phyloP scores from a whole-genome alignment of 805 yeast genomes.

The Tetrapisispora phaffii region DNA sequence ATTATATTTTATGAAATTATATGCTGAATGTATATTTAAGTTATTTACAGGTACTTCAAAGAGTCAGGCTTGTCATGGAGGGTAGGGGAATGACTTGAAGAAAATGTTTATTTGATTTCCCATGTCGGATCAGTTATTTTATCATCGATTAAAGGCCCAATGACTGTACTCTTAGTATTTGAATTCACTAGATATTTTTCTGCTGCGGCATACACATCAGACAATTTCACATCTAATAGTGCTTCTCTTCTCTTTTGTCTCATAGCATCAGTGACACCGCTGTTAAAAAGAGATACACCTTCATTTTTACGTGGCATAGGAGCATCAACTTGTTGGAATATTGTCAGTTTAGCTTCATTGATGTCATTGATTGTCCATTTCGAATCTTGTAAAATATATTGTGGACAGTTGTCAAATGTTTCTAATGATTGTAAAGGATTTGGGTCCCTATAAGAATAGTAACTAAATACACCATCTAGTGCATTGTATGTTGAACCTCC shows the following conservation, averaged over 20 bases:
- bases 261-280: slow-evolving; percentile 68
- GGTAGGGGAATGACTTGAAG: background rate
- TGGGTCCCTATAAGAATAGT: slow-evolving; percentile 91
- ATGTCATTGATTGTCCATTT: slow-evolving; percentile 56
- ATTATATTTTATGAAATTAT: too few relatives aligned
- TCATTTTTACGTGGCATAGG: slow-evolving; percentile 76
- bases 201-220: slow-evolving; percentile 57
- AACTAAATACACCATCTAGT: slow-evolving; percentile 67
- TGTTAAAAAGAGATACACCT: slow-evolving; percentile 55
- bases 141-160: slow-evolving; percentile 15
- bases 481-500: slow-evolving; percentile 86
- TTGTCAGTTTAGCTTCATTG: slow-evolving; percentile 80
- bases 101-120: slow-evolving; percentile 10
- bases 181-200: slow-evolving; percentile 39
- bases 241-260: slow-evolving; percentile 70
- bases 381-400: slow-evolving; percentile 35
- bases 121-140: slow-evolving; percentile 11
- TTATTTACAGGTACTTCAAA: too few relatives aligned
- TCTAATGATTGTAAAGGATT: slow-evolving; percentile 61
- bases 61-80: background rate
- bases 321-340: slow-evolving; percentile 87
- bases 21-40: too few relatives aligned
- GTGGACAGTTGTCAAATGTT: slow-evolving; percentile 46
- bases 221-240: slow-evolving; percentile 53
- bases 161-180: slow-evolving; percentile 6